Base-by-base conservation (phyloP, 106 monocot species). In the Dioscorea alata region DNA sequence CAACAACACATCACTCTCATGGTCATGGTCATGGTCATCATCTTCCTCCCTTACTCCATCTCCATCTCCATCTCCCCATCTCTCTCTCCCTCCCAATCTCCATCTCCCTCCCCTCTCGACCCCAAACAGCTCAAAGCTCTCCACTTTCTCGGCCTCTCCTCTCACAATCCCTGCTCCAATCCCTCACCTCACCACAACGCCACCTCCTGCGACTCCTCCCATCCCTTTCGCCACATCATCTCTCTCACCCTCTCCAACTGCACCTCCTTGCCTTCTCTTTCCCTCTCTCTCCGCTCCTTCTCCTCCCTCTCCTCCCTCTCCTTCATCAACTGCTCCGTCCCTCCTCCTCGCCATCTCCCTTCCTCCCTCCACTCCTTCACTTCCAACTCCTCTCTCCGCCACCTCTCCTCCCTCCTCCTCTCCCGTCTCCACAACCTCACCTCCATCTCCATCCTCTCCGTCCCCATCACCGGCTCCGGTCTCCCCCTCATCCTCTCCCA, bases 401-500 rank as follows among this genome's bases (percentile, higher is more conserved):
- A 58, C 73, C 82, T 88, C 72, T 66, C 80, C 48, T 78, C 68
- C 69, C 73, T 83, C 59, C 73, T 72, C 78, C 81, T 95, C 75
- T 78, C 80, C 57, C 83, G 70, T 68, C 75, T 96, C 62, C 56
- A 23, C 12, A 88, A 91, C 76, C 95, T 96, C 77, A 86, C 85
- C 68, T 33, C 73, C 32, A 85, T 91, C 59, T 9, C 72, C 71
- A 65, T 96, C 71, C n/a, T 53, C 61, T 75, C 76, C 73, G 78
- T 84, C 17, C 73, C 88, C 63, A 72, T 91, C 68, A 42, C 69
- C 63, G 73, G 81, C 53, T 66, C 69, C 71, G 71, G 71, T 23
- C 78, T 81, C 17, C 67, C 73, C 66, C 56, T 88, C 64, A 67
- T 91, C 71, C 72, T 91, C 64, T 95, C 91, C 57, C 81, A 75